These are phyloP conservation scores for Pichia sp. DNA, from an alignment of 1,139 yeast species.

Conservation along the genomic window DNA sequence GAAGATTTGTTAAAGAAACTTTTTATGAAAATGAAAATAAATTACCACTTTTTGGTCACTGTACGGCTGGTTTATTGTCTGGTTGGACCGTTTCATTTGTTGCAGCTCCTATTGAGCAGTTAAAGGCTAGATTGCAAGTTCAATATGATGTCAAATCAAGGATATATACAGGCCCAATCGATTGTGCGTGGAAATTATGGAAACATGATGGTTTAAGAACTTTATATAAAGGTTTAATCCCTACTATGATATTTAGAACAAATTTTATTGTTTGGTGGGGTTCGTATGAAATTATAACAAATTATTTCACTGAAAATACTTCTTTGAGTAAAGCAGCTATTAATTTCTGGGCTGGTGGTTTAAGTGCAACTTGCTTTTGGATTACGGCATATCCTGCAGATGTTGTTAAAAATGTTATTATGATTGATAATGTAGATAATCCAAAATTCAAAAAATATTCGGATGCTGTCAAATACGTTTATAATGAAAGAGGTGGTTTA, in stretches of 20 bases:
- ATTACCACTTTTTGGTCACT: conserved; percentile 68
- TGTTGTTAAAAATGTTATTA: conserved; percentile 79
- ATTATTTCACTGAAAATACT: conserved; percentile 60
- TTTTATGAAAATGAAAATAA: conserved; percentile 51
- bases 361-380: conserved; percentile 85
- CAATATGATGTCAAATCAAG: conserved; percentile 78
- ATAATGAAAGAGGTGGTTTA: conserved; percentile 50
- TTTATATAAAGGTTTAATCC: conserved; percentile 71
- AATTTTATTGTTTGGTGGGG: conserved; percentile 95
- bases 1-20: conserved; percentile 58
- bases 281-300: conserved; percentile 72
- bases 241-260: conserved; percentile 83
- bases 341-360: conserved; percentile 89
- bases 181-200: conserved; percentile 53
- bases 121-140: conserved; percentile 82
- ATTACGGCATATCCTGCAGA: conserved; percentile 85
- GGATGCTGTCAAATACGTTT: conserved; percentile 66
- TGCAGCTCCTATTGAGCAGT: conserved; percentile 89
- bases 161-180: conserved; percentile 70
- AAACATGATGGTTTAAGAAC: conserved; percentile 61
- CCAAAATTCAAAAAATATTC: conserved; percentile 70
- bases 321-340: conserved; percentile 58
- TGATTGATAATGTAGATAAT: conserved; percentile 69
- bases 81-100: conserved; percentile 91
- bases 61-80: conserved; percentile 72